Evolutionary conservation across 495 filamentous ascomycete species (phyloP), one percentile per base, ranked within the genome.

Genomic region (Aspergillus nidulans): DNA sequence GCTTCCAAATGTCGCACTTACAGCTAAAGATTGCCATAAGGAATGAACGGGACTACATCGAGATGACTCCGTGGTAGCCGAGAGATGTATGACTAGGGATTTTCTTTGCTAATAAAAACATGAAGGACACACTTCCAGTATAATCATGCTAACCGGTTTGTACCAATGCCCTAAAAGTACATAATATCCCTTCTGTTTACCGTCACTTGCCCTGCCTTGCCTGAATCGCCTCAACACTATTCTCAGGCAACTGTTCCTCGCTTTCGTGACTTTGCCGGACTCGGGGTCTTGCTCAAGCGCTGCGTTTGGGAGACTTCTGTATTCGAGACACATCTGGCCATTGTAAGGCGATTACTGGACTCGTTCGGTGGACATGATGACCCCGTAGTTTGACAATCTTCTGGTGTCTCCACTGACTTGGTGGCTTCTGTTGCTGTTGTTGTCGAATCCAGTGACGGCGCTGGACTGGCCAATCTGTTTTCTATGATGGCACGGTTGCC

Each of bases 211-310:
- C 4, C 13, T 28, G 30, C 40, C 15, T 42, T 25, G 21, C 18
- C 46, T n/a, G 36, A 23, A 18, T 36, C 28, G n/a, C 18, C 36
- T n/a, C 24, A 36, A 39, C 18, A 18, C 26, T 6, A 28, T 18
- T n/a, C 10, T 46, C 19, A 48, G 32, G 32, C 47, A 25, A 48
- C n/a, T 40, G 38, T 48, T 39, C 41, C 52, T 32, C 30, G 13
- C 38, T 38, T 38, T 19, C 42, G 40, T 28, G 41, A 48, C 19
- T 41, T 48, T 20, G 25, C 41, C 34, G 18, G 47, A 12, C 25
- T 30, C n/a, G 43, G 43, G 13, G 38, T 32, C 34, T 55, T 34
- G 44, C 43, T 55, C 15, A 48, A 18, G 34, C 43, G 34, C 44
- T 48, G 30, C 18, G 21, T n/a, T 10, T 26, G 43, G 20, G 43